Percentiles rank a stretch among this genome's conserved stretches.
Conservation (phyloP, 441 rosid species). For the Pelargonium australe region DNA sequence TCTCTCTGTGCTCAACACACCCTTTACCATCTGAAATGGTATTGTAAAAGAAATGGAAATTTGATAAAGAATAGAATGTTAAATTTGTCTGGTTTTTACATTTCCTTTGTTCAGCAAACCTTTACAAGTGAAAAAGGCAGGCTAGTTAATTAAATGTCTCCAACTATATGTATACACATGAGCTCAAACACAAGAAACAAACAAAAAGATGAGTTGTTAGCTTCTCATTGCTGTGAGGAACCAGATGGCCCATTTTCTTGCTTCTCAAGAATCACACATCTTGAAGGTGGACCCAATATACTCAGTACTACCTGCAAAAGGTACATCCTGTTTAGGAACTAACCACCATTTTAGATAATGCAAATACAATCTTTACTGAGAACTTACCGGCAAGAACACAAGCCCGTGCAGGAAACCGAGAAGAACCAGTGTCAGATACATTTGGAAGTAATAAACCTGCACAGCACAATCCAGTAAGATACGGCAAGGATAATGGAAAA, state of each 20-base stretch:
- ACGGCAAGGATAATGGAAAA: conserved; percentile 1
- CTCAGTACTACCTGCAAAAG: conserved; percentile 74
- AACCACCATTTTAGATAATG: neutral
- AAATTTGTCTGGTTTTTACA: no score
- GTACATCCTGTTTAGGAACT: neutral
- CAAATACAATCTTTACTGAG: neutral
- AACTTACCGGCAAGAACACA: conserved; percentile 62
- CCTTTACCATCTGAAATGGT: no score
- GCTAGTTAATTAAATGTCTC: no score
- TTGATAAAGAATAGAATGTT: no score
- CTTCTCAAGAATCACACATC: conserved; percentile 50
- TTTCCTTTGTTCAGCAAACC: no score
- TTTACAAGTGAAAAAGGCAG: no score
- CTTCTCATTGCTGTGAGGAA: conserved; percentile 39
- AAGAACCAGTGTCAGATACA: conserved; percentile 91
- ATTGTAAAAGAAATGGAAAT: no score
- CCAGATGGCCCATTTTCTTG: conserved; percentile 61
- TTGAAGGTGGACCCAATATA: conserved; percentile 90
- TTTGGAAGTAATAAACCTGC: conserved; percentile 94
- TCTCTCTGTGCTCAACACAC: no score
- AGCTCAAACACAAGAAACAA: neutral
- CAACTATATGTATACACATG: no score
- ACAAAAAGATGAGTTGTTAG: conserved; percentile 6
- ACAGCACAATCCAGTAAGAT: neutral
- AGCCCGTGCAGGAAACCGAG: conserved; percentile 96